A percentile compares a stretch with the other conserved stretches of the same genome.
phyloP scores from a whole-genome alignment of 257 asterid genomes.

The Cruciata laevipes region DNA sequence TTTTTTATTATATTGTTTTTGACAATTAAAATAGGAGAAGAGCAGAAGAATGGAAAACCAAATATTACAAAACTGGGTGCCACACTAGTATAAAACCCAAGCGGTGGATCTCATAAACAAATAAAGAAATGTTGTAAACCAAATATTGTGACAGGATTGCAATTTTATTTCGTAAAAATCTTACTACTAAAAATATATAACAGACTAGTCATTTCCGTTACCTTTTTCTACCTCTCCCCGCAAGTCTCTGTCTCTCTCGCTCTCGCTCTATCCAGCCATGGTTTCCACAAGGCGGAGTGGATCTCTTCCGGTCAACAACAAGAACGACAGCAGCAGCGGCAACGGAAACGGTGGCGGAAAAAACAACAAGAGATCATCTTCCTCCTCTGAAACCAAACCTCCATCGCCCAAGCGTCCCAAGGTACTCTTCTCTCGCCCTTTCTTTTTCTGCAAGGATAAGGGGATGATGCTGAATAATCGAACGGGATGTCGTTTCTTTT shows the following conservation, averaged over 20 bases:
- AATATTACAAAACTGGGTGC: background rate
- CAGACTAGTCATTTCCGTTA: background rate
- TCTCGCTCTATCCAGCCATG: slow-evolving; percentile 33
- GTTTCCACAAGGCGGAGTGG: slow-evolving; percentile 94
- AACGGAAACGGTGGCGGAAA: background rate
- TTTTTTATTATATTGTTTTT: too few relatives aligned
- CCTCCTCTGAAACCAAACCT: slow-evolving; percentile 58
- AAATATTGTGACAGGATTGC: background rate
- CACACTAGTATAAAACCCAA: background rate
- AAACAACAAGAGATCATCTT: slow-evolving; percentile 57
- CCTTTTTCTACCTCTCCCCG: slow-evolving; percentile 4
- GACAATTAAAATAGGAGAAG: too few relatives aligned
- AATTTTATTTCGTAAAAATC: too few relatives aligned
- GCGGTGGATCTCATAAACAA: background rate
- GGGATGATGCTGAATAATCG: background rate
- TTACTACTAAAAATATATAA: background rate
- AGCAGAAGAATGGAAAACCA: too few relatives aligned
- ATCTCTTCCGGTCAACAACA: slow-evolving; percentile 62
- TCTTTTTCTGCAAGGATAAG: background rate
- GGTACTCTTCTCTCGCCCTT: slow-evolving; percentile 26
- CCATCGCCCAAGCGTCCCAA: slow-evolving; percentile 76
- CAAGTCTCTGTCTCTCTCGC: slow-evolving; percentile 8
- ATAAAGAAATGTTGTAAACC: background rate
- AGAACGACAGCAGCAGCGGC: slow-evolving; percentile 17
- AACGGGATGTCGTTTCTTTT: background rate